A percentile compares a stretch with the other conserved stretches of the same genome.
These are phyloP conservation scores for Candida coquimbonensis DNA, from an alignment of 805 yeast genomes.

Conservation along the genomic window DNA sequence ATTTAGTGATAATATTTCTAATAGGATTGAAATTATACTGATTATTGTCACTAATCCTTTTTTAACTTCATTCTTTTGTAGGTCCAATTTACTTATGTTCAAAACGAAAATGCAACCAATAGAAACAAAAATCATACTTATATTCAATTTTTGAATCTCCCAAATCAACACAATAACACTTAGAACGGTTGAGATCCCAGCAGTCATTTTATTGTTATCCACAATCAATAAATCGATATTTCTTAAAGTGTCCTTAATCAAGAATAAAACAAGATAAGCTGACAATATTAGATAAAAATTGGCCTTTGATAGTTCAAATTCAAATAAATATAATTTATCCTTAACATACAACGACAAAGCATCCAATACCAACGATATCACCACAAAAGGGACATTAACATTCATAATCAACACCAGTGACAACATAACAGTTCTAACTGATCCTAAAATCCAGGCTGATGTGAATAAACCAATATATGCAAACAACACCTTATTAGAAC, in stretches of 20 bases:
- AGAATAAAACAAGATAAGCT: constrained; percentile 4
- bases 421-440: constrained; percentile 18
- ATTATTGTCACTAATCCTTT: constrained; percentile 16
- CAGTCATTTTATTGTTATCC: not conserved
- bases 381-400: constrained; percentile 7
- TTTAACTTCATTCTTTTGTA: constrained; percentile 2
- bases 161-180: constrained; percentile 3
- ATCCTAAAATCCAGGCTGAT: constrained; percentile 13
- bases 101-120: constrained; percentile 21
- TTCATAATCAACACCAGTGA: constrained; percentile 17
- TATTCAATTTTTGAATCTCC: constrained; percentile 6
- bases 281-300: constrained; percentile 4
- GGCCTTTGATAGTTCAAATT: constrained; percentile 1
- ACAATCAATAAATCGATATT: constrained; percentile 7
- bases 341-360: constrained; percentile 1
- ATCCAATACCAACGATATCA: constrained; percentile 12
- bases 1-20: constrained; percentile 30
- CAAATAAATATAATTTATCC: not conserved
- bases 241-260: constrained; percentile 9
- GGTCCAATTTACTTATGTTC: constrained; percentile 14
- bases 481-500: constrained; percentile 4
- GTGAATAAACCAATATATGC: constrained; percentile 9
- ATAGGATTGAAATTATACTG: constrained; percentile 27
- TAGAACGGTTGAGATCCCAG: not conserved
- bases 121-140: constrained; percentile 22